Conservation (phyloP, 2,329 filamentous ascomycete species). For the Trichophaea hybrida region DNA sequence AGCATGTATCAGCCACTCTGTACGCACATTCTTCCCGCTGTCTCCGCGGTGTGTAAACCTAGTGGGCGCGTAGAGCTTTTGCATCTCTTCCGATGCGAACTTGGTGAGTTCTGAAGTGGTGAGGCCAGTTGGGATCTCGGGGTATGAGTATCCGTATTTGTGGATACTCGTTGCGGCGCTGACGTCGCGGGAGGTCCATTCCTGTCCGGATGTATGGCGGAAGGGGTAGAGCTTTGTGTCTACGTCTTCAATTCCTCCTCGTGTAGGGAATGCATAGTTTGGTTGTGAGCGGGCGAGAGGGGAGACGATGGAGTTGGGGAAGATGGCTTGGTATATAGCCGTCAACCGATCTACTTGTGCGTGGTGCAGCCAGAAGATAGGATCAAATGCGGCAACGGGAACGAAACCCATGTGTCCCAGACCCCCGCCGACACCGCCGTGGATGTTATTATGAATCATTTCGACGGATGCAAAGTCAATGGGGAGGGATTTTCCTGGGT, state of each 20-base stretch:
- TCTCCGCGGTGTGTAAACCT: not conserved
- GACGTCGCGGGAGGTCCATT: constrained; percentile 21
- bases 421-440: constrained; percentile 10
- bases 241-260: constrained; percentile 16
- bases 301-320: constrained; percentile 15
- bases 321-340: constrained; percentile 27
- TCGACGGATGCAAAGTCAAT: constrained; percentile 11
- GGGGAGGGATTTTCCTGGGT: constrained; percentile 9
- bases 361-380: constrained; percentile 26
- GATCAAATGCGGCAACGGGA: constrained; percentile 26
- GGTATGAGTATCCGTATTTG: constrained; percentile 24
- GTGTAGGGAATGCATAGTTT: not conserved
- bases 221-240: constrained; percentile 25
- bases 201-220: constrained; percentile 16
- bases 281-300: not conserved
- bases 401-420: constrained; percentile 6
- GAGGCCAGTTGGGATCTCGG: constrained; percentile 20
- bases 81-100: constrained; percentile 14
- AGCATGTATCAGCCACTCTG: constrained; percentile 23
- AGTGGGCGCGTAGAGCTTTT: constrained; percentile 15
- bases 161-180: constrained; percentile 19
- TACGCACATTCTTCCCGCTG: not conserved
- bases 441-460: constrained; percentile 26
- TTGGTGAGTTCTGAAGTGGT: constrained; percentile 7
- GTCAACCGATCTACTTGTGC: constrained; percentile 25